A percentile compares a stretch with the other conserved stretches of the same genome.
These are phyloP conservation scores for Neurospora sp. DNA, from an alignment of 495 filamentous ascomycete genomes.

Conservation along the genomic window DNA sequence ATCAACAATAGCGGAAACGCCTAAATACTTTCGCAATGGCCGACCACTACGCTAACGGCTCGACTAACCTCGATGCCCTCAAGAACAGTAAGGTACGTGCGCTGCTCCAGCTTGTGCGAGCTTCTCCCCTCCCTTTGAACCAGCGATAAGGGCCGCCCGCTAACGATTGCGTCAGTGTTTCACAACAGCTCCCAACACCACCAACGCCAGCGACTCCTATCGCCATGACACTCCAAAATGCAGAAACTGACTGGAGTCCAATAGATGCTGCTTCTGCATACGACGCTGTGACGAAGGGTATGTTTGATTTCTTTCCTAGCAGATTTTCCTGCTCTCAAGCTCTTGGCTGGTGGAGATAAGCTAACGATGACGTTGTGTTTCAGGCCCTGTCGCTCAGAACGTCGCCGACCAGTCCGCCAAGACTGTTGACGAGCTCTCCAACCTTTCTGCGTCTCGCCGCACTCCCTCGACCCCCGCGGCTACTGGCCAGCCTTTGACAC, in stretches of 20 bases:
- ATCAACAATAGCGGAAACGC: slow-evolving; percentile 1
- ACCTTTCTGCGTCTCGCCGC: slow-evolving; percentile 60
- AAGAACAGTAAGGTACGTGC: slow-evolving; percentile 40
- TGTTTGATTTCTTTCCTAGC: not conserved
- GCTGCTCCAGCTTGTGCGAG: not conserved
- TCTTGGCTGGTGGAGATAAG: slow-evolving; percentile 1
- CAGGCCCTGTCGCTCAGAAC: slow-evolving; percentile 69
- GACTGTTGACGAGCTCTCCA: slow-evolving; percentile 62
- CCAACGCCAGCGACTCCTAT: not conserved
- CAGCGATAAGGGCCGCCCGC: slow-evolving; percentile 7
- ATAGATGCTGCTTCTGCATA: slow-evolving; percentile 34
- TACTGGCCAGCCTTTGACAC: slow-evolving; percentile 81
- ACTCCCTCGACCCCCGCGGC: slow-evolving; percentile 58
- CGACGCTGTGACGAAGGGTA: slow-evolving; percentile 10
- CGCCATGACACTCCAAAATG: not conserved
- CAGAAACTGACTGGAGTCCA: slow-evolving; percentile 11
- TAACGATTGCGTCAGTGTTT: slow-evolving; percentile 24
- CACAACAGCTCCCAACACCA: slow-evolving; percentile 7
- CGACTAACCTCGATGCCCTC: slow-evolving; percentile 23
- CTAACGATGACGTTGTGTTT: slow-evolving; percentile 11
- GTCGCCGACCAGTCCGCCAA: slow-evolving; percentile 63
- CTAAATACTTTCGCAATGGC: slow-evolving; percentile 21
- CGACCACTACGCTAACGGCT: slow-evolving; percentile 6
- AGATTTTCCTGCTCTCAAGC: not conserved
- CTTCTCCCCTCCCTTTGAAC: not conserved